Conservation (phyloP, 2,329 filamentous ascomycete genomes). For the Aspergillus hortae region DNA sequence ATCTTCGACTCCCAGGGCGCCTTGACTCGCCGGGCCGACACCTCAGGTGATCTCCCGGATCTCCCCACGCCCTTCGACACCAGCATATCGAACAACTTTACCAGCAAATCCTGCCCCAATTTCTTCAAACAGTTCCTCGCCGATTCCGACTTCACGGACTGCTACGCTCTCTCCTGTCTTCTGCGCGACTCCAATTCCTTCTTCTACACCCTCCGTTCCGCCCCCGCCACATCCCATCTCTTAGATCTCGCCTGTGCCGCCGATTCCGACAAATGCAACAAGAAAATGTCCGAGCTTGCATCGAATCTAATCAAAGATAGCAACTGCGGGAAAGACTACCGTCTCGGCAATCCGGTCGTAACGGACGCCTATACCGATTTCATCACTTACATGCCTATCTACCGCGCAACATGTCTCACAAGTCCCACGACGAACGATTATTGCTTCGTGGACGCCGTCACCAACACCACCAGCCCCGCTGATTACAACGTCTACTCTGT, state of each 20-base stretch:
- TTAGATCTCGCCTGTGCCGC: conserved; percentile 75
- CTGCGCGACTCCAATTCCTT: conserved; percentile 80
- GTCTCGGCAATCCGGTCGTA: conserved; percentile 65
- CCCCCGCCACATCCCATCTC: conserved; percentile 68
- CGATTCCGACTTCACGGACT: conserved; percentile 65
- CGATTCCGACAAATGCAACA: conserved; percentile 62
- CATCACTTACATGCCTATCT: conserved; percentile 71
- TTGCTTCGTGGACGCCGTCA: conserved; percentile 77
- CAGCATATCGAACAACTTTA: conserved; percentile 61
- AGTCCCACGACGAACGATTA: conserved; percentile 65
- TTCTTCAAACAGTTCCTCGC: conserved; percentile 66
- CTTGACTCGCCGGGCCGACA: neutral
- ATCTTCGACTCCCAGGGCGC: neutral
- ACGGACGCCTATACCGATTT: conserved; percentile 72
- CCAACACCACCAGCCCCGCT: conserved; percentile 65
- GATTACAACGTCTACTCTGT: conserved; percentile 83
- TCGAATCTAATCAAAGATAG: conserved; percentile 57
- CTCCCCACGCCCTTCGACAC: conserved; percentile 67
- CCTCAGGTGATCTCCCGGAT: conserved; percentile 42
- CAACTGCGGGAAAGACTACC: conserved; percentile 71
- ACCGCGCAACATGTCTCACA: conserved; percentile 75
- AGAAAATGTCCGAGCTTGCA: conserved; percentile 63
- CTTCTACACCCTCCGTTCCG: conserved; percentile 72
- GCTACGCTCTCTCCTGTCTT: conserved; percentile 80
- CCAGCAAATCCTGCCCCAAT: conserved; percentile 43